Conservation (phyloP, 2,329 filamentous ascomycete species). For the Trichophyton simii region DNA sequence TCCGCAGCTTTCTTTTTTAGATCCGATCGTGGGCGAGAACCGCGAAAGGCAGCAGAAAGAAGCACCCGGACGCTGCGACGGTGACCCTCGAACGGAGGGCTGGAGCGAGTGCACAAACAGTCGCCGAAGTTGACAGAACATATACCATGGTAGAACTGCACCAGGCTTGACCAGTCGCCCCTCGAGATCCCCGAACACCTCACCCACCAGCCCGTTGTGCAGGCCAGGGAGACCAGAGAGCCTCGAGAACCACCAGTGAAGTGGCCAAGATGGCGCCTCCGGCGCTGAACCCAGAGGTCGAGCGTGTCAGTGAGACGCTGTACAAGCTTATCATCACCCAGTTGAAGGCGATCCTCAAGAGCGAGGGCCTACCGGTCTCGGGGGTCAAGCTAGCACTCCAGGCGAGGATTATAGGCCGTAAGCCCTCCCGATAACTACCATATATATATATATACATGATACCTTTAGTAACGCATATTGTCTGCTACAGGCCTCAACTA, state of each 20-base stretch:
- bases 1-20: not conserved
- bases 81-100: not conserved
- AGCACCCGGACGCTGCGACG: not conserved
- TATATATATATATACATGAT: not conserved
- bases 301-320: conserved; percentile 32
- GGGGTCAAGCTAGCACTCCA: conserved; percentile 81
- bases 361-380: conserved; percentile 61
- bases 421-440: conserved; percentile 28
- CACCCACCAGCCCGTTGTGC: too few species aligned
- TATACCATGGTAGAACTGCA: not conserved
- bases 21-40: not conserved
- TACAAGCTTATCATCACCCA: conserved; percentile 51
- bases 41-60: not conserved
- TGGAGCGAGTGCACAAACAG: not conserved
- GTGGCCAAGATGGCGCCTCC: conserved; percentile 26
- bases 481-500: not conserved
- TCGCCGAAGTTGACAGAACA: not conserved
- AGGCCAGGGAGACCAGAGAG: not conserved
- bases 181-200: not conserved
- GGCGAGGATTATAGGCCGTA: conserved; percentile 63
- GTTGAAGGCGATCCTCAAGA: conserved; percentile 62
- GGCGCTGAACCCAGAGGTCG: conserved; percentile 30
- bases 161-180: not conserved
- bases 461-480: not conserved
- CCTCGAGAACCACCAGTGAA: not conserved